phyloP scores from a whole-genome alignment of 2,329 filamentous ascomycete genomes.

The Berkeleyomyces rouxiae region DNA sequence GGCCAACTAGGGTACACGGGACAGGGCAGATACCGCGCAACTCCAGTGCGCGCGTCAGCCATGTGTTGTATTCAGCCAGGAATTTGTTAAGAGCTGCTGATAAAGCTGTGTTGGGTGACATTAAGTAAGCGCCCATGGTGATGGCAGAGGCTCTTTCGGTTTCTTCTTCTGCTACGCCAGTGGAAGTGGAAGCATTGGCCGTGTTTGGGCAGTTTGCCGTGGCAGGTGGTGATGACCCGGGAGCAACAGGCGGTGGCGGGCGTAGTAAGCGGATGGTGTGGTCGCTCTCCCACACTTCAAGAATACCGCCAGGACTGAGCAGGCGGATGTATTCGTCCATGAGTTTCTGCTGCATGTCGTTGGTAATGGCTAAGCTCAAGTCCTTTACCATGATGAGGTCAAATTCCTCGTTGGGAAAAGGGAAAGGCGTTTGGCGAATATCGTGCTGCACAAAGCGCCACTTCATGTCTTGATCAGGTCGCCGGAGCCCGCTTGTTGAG shows the following conservation, averaged over 20 bases:
- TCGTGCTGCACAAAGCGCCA: constrained; percentile 87
- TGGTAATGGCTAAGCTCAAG: constrained; percentile 48
- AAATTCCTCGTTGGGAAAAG: constrained; percentile 65
- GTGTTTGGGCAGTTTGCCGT: constrained; percentile 16
- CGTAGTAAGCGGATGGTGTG: constrained; percentile 68
- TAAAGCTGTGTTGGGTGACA: constrained; percentile 70
- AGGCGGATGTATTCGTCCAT: constrained; percentile 63
- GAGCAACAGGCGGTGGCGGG: constrained; percentile 49
- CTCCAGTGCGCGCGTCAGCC: constrained; percentile 64
- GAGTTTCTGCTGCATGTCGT: constrained; percentile 36
- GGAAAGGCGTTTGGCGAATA: constrained; percentile 55
- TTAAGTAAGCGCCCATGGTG: constrained; percentile 61
- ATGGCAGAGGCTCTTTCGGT: constrained; percentile 48
- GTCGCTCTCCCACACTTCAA: constrained; percentile 87
- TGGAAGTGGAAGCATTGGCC: not conserved
- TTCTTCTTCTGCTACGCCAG: constrained; percentile 19
- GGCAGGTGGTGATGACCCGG: constrained; percentile 17
- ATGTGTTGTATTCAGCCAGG: constrained; percentile 67
- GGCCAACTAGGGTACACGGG: constrained; percentile 61
- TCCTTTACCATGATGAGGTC: constrained; percentile 85
- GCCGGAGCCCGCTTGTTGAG: constrained; percentile 22
- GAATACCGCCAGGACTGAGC: constrained; percentile 56
- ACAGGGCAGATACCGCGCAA: constrained; percentile 50
- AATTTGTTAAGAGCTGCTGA: constrained; percentile 66
- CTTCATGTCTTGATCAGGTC: constrained; percentile 55